Evolutionary conservation across 371 early-diverging fungal genomes (phyloP).

Genomic region (Mortierella sp.): DNA sequence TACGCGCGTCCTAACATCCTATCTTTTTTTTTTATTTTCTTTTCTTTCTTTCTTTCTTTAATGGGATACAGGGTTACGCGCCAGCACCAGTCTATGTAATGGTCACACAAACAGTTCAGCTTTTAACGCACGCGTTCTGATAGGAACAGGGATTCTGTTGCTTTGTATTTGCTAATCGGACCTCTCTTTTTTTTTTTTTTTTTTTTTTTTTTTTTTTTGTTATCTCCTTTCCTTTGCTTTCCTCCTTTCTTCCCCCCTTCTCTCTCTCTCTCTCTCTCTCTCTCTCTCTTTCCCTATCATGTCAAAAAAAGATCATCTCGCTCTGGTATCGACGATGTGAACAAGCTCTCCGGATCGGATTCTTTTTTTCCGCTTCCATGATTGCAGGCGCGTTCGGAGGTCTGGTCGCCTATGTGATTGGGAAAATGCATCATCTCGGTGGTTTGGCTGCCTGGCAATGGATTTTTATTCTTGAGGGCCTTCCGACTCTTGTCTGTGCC

Average conservation of each 20-base stretch:
- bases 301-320: constrained; percentile 53
- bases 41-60: no score
- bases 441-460: constrained; percentile 26
- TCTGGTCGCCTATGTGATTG: constrained; percentile 62
- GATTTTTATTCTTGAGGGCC: constrained; percentile 76
- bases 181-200: neutral
- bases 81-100: no score
- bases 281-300: neutral
- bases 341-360: constrained; percentile 72
- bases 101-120: neutral
- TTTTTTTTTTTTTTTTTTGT: constrained; percentile 5
- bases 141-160: neutral
- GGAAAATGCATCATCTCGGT: constrained; percentile 63
- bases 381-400: constrained; percentile 82
- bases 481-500: constrained; percentile 67
- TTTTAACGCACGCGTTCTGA: neutral
- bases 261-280: neutral
- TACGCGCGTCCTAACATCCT: no score
- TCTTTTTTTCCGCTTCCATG: constrained; percentile 73
- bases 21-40: no score
- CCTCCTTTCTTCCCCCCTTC: constrained; percentile 54
- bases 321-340: constrained; percentile 78
- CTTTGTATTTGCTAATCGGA: neutral
- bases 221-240: constrained; percentile 82
- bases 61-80: no score